These are phyloP conservation scores for Scleromitrula shiraiana DNA, from an alignment of 2,329 filamentous ascomycete genomes.

Conservation along the genomic window DNA sequence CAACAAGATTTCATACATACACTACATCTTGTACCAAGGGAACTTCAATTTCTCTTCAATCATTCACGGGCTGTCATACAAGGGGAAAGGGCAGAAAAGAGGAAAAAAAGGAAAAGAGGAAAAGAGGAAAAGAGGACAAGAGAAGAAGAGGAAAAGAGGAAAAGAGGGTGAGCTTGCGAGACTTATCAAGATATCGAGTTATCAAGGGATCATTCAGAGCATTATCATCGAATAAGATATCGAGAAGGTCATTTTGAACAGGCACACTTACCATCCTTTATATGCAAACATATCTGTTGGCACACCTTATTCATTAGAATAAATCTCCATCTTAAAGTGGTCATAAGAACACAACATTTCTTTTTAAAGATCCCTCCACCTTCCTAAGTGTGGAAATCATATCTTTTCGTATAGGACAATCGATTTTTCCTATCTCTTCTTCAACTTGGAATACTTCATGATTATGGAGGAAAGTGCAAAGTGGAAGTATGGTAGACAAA, in stretches of 20 bases:
- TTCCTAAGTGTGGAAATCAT: constrained; percentile 2
- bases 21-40: background rate
- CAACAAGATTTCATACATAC: constrained; percentile 5
- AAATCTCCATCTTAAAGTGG: background rate
- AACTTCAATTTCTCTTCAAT: background rate
- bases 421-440: background rate
- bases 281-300: background rate
- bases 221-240: constrained; percentile 4
- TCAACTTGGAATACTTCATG: background rate
- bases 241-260: background rate
- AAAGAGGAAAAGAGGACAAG: no score
- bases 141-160: no score
- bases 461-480: constrained; percentile 8
- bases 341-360: constrained; percentile 4
- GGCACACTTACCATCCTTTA: background rate
- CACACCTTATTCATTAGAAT: background rate
- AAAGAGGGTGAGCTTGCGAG: constrained; percentile 1
- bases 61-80: background rate
- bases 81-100: no score
- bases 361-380: constrained; percentile 3
- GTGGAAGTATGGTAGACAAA: constrained; percentile 2
- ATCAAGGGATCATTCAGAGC: background rate
- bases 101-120: no score
- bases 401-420: background rate
- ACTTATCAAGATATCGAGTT: background rate